Percentiles rank a stretch among this genome's conserved stretches.
Conservation (phyloP, 768 basidiomycete species). For the Naganishia randhawae region DNA sequence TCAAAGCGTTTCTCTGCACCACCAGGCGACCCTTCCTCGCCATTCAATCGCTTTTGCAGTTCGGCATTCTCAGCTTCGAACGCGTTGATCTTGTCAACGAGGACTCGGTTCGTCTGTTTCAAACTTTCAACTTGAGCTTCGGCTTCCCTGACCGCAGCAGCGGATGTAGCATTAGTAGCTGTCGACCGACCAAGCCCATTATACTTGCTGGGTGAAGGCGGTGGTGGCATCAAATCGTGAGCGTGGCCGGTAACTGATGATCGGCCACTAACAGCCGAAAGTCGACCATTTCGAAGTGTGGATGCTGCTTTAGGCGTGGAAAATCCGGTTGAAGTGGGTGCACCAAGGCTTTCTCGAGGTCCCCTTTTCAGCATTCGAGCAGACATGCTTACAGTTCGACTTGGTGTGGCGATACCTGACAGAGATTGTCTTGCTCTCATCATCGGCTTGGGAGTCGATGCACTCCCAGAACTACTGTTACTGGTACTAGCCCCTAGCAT, state of each 20-base stretch:
- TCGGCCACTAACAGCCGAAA: conserved; percentile 22
- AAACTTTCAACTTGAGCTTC: conserved; percentile 57
- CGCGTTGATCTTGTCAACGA: conserved; percentile 27
- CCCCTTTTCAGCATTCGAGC: conserved; percentile 30
- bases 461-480: background rate
- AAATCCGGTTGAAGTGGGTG: conserved; percentile 6
- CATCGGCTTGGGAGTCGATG: conserved; percentile 13
- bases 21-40: conserved; percentile 15
- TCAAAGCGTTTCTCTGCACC: conserved; percentile 31
- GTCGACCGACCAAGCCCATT: conserved; percentile 4
- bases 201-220: conserved; percentile 42
- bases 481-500: conserved; percentile 11
- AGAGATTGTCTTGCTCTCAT: conserved; percentile 6
- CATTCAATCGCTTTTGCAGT: conserved; percentile 14
- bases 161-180: conserved; percentile 17
- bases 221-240: conserved; percentile 46
- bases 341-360: conserved; percentile 36
- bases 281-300: conserved; percentile 13
- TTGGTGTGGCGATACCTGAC: conserved; percentile 26
- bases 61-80: conserved; percentile 34
- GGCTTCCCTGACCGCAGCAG: conserved; percentile 27
- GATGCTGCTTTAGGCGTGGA: conserved; percentile 17
- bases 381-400: conserved; percentile 25
- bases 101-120: conserved; percentile 46
- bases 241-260: conserved; percentile 20